These are phyloP conservation scores for Calonectria hongkongensis DNA, from an alignment of 2,329 filamentous ascomycete species.

Conservation along the genomic window DNA sequence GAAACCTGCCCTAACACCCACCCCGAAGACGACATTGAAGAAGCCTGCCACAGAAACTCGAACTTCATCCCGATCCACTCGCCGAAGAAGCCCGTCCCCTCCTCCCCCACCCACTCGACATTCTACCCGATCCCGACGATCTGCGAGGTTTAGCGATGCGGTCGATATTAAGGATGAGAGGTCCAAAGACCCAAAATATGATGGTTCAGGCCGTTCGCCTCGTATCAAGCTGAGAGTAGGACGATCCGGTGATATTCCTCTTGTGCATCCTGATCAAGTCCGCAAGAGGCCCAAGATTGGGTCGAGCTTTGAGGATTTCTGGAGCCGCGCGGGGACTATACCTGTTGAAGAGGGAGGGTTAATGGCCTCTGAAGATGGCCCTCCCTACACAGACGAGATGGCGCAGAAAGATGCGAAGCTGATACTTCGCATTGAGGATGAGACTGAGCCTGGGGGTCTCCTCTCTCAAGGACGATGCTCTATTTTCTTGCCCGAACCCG, in stretches of 20 bases:
- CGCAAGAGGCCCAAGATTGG: constrained; percentile 72
- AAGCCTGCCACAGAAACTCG: constrained; percentile 55
- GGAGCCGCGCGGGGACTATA: constrained; percentile 69
- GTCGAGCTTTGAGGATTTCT: constrained; percentile 75
- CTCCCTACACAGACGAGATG: constrained; percentile 75
- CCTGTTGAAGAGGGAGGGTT: constrained; percentile 76
- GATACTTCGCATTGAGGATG: constrained; percentile 82
- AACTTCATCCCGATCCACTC: constrained; percentile 58
- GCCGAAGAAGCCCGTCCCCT: constrained; percentile 63
- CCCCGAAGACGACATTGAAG: constrained; percentile 57
- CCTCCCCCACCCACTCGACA: constrained; percentile 62
- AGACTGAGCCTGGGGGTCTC: constrained; percentile 83
- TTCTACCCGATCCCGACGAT: constrained; percentile 65
- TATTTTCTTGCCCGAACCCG: constrained; percentile 82
- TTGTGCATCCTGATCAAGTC: constrained; percentile 76
- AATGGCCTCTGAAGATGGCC: constrained; percentile 73
- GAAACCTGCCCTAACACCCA: constrained; percentile 51
- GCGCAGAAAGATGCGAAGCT: constrained; percentile 80
- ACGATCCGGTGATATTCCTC: constrained; percentile 66
- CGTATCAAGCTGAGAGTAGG: constrained; percentile 70
- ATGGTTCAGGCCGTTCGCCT: constrained; percentile 59
- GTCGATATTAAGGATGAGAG: constrained; percentile 45
- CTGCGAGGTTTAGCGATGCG: constrained; percentile 62
- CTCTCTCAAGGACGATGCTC: constrained; percentile 83
- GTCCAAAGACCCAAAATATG: constrained; percentile 42